Evolutionary conservation across 2,329 filamentous ascomycete genomes (phyloP).

Genomic region (Tolypocladium cylindrosporum): DNA sequence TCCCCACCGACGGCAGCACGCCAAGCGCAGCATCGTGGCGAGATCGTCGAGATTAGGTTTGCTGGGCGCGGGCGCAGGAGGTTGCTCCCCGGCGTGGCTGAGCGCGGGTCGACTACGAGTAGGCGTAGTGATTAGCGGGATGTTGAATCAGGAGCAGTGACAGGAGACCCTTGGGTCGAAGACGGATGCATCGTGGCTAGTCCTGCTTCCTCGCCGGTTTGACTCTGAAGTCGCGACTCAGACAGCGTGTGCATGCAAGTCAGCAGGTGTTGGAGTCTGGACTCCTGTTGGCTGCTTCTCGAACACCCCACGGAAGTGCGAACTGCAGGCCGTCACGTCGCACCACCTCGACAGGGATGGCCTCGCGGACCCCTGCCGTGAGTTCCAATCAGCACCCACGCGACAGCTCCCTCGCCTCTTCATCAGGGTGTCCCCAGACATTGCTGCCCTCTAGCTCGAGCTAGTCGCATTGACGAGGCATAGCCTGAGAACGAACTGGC

Average conservation of each 20-base stretch:
- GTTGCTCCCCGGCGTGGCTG: neutral
- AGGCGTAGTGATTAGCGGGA: neutral
- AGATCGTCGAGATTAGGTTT: slow-evolving; percentile 20
- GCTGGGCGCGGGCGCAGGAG: neutral
- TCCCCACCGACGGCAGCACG: neutral
- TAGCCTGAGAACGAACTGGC: neutral
- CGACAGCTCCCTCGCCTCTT: too few relatives aligned
- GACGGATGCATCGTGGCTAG: too few relatives aligned
- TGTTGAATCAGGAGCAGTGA: too few relatives aligned
- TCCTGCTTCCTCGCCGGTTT: too few relatives aligned
- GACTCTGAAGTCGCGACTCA: neutral
- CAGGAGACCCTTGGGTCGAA: too few relatives aligned
- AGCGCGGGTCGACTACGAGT: neutral
- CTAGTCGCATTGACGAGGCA: neutral
- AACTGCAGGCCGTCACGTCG: neutral
- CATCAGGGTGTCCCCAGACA: neutral
- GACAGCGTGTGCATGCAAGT: neutral
- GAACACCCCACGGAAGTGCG: neutral
- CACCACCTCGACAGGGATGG: neutral
- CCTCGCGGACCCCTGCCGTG: neutral
- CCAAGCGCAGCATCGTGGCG: neutral
- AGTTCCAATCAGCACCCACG: neutral
- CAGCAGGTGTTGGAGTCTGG: neutral
- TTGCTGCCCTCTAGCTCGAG: too few relatives aligned
- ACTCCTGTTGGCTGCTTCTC: neutral